A percentile compares a stretch with the other conserved stretches of the same genome.
These are phyloP conservation scores for Hymenoscyphus infarciens DNA, from an alignment of 2,329 filamentous ascomycete genomes.

Conservation along the genomic window DNA sequence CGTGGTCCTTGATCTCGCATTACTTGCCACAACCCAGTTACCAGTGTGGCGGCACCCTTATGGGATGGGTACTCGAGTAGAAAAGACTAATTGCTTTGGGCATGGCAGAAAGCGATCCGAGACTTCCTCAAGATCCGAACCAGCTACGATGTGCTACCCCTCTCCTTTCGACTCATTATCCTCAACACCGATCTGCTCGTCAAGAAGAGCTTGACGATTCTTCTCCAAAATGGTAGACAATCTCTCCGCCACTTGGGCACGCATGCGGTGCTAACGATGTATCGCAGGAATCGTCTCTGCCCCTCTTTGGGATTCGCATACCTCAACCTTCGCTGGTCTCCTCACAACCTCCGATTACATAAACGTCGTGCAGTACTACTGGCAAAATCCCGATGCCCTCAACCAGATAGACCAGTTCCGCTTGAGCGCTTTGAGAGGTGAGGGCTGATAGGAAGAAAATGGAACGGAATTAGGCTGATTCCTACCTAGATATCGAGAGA, in stretches of 20 bases:
- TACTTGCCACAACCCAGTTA: background rate
- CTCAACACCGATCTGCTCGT: slow-evolving; percentile 94
- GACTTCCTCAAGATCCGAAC: slow-evolving; percentile 95
- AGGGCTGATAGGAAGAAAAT: slow-evolving; percentile 22
- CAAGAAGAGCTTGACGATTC: slow-evolving; percentile 93
- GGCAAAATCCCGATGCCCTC: slow-evolving; percentile 89
- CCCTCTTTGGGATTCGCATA: slow-evolving; percentile 92
- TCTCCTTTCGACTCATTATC: slow-evolving; percentile 93
- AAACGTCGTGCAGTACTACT: slow-evolving; percentile 99
- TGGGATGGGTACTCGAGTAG: no score
- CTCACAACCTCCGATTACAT: slow-evolving; percentile 97
- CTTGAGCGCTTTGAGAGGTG: slow-evolving; percentile 86
- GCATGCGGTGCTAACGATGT: slow-evolving; percentile 19
- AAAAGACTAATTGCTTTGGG: background rate
- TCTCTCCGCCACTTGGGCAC: slow-evolving; percentile 2
- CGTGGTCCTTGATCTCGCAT: slow-evolving; percentile 37
- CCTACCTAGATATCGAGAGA: slow-evolving; percentile 77
- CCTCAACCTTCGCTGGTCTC: slow-evolving; percentile 88
- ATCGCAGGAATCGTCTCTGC: slow-evolving; percentile 87
- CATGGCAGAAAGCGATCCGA: slow-evolving; percentile 74
- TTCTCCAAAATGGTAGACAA: slow-evolving; percentile 83
- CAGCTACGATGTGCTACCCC: slow-evolving; percentile 94
- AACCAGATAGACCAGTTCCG: slow-evolving; percentile 91
- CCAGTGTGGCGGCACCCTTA: slow-evolving; percentile 1
- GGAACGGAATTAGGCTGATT: slow-evolving; percentile 19